A percentile compares a stretch with the other conserved stretches of the same genome.
Conservation (phyloP, 345 rosid genomes). For the Gossypium ekmanianum region DNA sequence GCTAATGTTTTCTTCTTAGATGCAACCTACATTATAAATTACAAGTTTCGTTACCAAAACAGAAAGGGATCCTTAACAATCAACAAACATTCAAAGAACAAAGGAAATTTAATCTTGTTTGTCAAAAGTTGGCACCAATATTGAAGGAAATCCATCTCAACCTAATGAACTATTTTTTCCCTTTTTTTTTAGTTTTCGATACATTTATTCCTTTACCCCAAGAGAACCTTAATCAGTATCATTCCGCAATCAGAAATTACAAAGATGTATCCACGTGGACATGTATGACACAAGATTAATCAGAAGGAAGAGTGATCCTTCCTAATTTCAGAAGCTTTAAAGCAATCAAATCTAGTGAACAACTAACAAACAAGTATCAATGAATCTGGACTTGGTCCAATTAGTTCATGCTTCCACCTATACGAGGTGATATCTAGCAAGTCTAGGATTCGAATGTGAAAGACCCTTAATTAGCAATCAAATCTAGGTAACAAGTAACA, state of each 20-base stretch:
- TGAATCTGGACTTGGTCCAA: background rate
- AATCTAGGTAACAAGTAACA: background rate
- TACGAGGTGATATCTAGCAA: background rate
- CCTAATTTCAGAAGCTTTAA: background rate
- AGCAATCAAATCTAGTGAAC: conserved; percentile 2
- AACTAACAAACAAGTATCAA: background rate
- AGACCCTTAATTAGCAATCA: background rate
- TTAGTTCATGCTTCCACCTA: background rate
- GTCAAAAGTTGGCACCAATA: background rate
- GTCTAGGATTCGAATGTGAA: background rate
- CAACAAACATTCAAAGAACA: background rate
- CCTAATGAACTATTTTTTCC: background rate
- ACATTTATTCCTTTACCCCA: background rate
- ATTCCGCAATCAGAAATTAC: background rate
- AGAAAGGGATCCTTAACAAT: background rate
- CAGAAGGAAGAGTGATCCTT: background rate
- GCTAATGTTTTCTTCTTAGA: conserved; percentile 80
- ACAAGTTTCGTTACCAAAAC: background rate
- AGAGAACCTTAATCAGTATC: background rate
- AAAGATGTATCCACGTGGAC: background rate
- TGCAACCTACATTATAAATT: conserved; percentile 59
- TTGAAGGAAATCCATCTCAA: background rate
- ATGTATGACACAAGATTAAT: background rate
- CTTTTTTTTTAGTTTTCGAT: background rate
- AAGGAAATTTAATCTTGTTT: background rate